Conservation (phyloP, 257 asterid species). For the Solanum gracilifrons region DNA sequence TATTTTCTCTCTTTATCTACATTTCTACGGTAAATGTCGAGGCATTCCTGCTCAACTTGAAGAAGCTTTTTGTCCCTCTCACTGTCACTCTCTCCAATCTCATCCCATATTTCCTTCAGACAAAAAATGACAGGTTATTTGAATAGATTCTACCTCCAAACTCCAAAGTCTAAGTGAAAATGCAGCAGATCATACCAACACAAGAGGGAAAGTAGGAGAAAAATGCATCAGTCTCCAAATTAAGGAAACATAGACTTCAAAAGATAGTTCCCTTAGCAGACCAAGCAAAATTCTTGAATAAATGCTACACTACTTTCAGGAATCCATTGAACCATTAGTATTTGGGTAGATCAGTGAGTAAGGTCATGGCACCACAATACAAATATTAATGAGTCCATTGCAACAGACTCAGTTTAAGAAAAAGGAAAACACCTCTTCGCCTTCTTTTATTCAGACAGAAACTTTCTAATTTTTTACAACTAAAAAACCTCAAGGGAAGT, state of each 20-base stretch:
- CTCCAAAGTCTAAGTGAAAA: neutral
- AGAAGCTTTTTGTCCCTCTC: constrained; percentile 72
- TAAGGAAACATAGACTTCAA: neutral
- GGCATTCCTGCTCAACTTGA: constrained; percentile 81
- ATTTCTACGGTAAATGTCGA: constrained; percentile 53
- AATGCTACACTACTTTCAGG: neutral
- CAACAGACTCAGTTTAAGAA: neutral
- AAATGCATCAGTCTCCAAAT: neutral
- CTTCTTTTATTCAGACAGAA: neutral
- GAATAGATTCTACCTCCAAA: neutral
- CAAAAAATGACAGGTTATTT: neutral
- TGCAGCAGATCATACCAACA: neutral
- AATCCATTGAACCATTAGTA: neutral
- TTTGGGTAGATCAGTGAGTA: neutral
- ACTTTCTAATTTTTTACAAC: neutral
- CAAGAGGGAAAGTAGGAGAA: neutral
- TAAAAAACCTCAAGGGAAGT: neutral
- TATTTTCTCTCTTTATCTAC: constrained; percentile 52
- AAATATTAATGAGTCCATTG: neutral
- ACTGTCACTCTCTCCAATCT: constrained; percentile 52
- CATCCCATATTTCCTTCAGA: constrained; percentile 65
- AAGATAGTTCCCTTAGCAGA: neutral
- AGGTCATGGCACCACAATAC: neutral
- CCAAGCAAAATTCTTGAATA: neutral
- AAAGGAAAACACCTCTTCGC: neutral